phyloP scores from a whole-genome alignment of 108 stramenopile genomes.

The Fistulifera pelliculosa region DNA sequence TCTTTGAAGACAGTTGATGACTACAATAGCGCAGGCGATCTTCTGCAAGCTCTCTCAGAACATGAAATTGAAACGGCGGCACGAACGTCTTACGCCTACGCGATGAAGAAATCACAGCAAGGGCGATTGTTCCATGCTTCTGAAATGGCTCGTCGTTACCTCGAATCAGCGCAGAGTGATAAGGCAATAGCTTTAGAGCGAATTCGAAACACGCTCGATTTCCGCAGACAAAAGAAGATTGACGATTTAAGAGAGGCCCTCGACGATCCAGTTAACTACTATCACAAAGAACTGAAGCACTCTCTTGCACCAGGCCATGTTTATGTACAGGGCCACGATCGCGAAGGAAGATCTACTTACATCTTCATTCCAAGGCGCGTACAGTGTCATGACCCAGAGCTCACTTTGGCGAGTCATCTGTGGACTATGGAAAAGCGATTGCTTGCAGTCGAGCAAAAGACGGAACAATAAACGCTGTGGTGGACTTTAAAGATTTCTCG shows the following conservation, averaged over 20 bases:
- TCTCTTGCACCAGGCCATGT: conserved; percentile 12
- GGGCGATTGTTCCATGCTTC: no score
- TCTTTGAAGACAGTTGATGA: background rate
- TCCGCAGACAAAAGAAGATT: conserved; percentile 17
- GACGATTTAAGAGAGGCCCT: conserved; percentile 20
- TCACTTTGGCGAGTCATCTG: conserved; percentile 19
- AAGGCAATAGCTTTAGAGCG: conserved; percentile 9
- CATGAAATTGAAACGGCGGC: conserved; percentile 30
- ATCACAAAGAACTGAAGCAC: conserved; percentile 1
- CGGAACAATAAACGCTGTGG: conserved; percentile 26
- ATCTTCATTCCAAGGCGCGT: conserved; percentile 28
- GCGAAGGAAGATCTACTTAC: conserved; percentile 28
- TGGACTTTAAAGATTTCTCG: conserved; percentile 32
- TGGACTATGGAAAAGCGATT: conserved; percentile 46
- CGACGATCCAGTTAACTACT: background rate
- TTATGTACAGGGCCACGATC: conserved; percentile 31
- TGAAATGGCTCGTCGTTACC: conserved; percentile 1
- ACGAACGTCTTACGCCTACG: conserved; percentile 19
- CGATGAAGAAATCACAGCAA: conserved; percentile 3
- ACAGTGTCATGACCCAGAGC: conserved; percentile 16
- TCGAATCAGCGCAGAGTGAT: conserved; percentile 21
- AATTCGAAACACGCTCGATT: conserved; percentile 13
- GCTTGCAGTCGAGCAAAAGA: conserved; percentile 15
- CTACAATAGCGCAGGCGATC: background rate
- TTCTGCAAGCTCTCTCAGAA: conserved; percentile 9